Conservation (phyloP, 148 eudicot species). For the Persicaria tinctoria region DNA sequence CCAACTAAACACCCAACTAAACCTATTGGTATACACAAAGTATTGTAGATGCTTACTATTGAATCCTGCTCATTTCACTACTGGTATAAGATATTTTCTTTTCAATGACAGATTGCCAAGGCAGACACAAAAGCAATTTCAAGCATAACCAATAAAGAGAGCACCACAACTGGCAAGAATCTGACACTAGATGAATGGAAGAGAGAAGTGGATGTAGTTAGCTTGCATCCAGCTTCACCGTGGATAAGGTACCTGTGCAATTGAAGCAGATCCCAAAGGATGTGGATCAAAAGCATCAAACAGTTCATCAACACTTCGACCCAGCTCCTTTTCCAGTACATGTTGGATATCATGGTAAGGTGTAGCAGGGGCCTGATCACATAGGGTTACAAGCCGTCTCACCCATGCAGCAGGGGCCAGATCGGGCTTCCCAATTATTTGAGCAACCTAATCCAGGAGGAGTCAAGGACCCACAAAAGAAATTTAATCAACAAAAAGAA, state of each 20-base stretch:
- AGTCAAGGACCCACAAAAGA: background rate
- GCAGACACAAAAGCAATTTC: background rate
- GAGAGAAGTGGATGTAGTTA: background rate
- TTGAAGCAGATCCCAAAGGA: slow-evolving; percentile 97
- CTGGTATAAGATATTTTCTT: background rate
- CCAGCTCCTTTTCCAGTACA: slow-evolving; percentile 75
- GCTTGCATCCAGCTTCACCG: background rate
- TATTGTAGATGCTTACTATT: background rate
- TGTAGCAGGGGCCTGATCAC: slow-evolving; percentile 90
- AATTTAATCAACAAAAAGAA: background rate
- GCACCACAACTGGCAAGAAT: background rate
- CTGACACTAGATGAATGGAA: background rate
- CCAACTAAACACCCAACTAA: background rate
- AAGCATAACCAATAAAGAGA: background rate
- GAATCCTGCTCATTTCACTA: background rate
- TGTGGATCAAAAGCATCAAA: slow-evolving; percentile 62
- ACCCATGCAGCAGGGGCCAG: slow-evolving; percentile 98
- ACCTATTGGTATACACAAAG: background rate
- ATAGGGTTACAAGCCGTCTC: slow-evolving; percentile 79
- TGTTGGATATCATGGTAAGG: slow-evolving; percentile 46
- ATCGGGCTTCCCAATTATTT: slow-evolving; percentile 92
- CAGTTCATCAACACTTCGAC: slow-evolving; percentile 52
- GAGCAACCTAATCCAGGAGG: slow-evolving; percentile 60
- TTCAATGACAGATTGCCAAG: background rate
- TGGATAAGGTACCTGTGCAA: slow-evolving; percentile 73